Evolutionary conservation across 2,329 filamentous ascomycete genomes (phyloP), one percentile per base, ranked within the genome.

Genomic region (Corynespora cassiicola): DNA sequence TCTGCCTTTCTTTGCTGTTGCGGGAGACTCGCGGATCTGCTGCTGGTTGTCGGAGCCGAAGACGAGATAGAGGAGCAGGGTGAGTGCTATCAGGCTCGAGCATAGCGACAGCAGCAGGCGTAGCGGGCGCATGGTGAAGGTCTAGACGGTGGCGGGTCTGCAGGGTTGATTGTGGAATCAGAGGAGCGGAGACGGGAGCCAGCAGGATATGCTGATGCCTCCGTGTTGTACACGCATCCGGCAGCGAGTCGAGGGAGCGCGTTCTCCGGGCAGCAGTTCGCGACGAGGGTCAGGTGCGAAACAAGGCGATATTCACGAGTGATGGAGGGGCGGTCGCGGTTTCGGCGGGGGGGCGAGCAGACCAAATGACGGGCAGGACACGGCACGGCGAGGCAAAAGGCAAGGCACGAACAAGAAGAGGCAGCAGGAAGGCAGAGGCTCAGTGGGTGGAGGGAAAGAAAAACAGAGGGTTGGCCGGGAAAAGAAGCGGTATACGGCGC

Each of bases 31-130:
- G 16, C 60, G 50, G 10, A 55, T 50, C 5, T 47, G 36, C 14
- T 47, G 48, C n/a, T n/a, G n/a, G n/a, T n/a, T n/a, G n/a, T n/a
- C n/a, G 11, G 48, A 42, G 11, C 52, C 58, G 29, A 69, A 39
- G 16, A 58, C 63, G 30, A 72, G 43, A 52, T 68, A 73, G 24
- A 75, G 56, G 7, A 77, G 64, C n/a, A 75, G 52, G 21, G 70
- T 64, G 41, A 74, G 65, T 45, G 70, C 65, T 24, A 72, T 34
- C 28, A 75, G 45, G 59, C 66, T 72, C 32, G 69, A 66, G n/a
- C 65, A 54, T 33, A 77, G 61, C 38, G 72, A 68, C 16, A 76
- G 66, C 61, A 67, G 52, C 34, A 66, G 50, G 28, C 61, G 55
- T 20, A 66, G 54, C 36, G 61, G 63, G 46, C 65, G 65, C 65